Evolutionary conservation across 2,329 filamentous ascomycete genomes (phyloP).

Genomic region (Huntiella abstrusa): DNA sequence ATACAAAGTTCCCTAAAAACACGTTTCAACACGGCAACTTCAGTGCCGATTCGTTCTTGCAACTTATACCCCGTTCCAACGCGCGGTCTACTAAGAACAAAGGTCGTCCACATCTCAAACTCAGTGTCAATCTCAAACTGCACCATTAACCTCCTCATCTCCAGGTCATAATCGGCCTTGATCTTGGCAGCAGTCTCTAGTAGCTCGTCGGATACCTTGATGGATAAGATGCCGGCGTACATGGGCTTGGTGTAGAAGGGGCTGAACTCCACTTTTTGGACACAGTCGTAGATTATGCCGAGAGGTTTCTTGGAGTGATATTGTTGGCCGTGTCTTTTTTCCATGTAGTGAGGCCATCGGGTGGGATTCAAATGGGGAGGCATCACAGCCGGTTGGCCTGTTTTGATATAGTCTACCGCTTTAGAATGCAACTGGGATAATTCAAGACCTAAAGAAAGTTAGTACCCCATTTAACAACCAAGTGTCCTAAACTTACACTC

Average conservation of each 20-base stretch:
- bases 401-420: constrained; percentile 90
- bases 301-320: constrained; percentile 57
- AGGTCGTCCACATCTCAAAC: constrained; percentile 81
- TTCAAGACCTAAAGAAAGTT: constrained; percentile 31
- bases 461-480: not conserved
- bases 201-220: constrained; percentile 31
- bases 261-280: constrained; percentile 46
- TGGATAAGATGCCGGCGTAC: constrained; percentile 52
- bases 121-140: constrained; percentile 72
- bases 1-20: constrained; percentile 50
- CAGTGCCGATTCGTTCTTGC: constrained; percentile 59
- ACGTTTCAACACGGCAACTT: constrained; percentile 46
- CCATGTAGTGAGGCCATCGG: constrained; percentile 75
- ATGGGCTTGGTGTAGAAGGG: constrained; percentile 58
- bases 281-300: constrained; percentile 65
- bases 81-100: constrained; percentile 56
- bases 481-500: constrained; percentile 35
- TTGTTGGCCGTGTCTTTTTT: constrained; percentile 34
- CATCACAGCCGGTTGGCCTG: constrained; percentile 59
- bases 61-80: constrained; percentile 67
- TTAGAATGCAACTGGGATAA: constrained; percentile 70
- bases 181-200: constrained; percentile 42
- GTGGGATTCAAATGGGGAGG: constrained; percentile 37
- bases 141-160: constrained; percentile 61
- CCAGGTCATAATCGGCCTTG: constrained; percentile 61